Conservation (phyloP, 2,329 filamentous ascomycete species). For the Reticulascus tulasneorum region DNA sequence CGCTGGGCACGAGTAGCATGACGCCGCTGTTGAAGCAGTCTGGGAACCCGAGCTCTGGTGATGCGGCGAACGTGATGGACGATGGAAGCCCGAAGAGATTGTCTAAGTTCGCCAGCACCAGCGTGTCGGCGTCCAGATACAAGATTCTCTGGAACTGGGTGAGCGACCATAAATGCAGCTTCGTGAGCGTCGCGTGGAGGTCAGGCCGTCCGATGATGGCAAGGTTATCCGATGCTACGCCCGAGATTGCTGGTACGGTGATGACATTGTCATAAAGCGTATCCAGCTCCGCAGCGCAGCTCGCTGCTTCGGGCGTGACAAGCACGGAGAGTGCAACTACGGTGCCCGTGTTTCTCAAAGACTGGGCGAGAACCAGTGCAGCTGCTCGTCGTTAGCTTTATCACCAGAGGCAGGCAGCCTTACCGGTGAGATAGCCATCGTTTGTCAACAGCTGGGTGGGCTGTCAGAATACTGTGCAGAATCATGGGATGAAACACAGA, state of each 20-base stretch:
- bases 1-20: conserved; percentile 62
- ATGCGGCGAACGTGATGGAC: conserved; percentile 34
- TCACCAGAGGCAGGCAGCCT: not conserved
- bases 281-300: conserved; percentile 3
- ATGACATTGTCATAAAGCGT: conserved; percentile 10
- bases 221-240: conserved; percentile 43
- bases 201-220: conserved; percentile 65
- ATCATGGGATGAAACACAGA: too few species aligned
- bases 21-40: conserved; percentile 69
- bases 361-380: conserved; percentile 15
- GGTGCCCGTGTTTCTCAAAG: conserved; percentile 12
- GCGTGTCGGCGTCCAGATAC: conserved; percentile 60
- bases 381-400: not conserved
- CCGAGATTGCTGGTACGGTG: conserved; percentile 8
- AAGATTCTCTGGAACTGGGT: conserved; percentile 48
- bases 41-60: conserved; percentile 68
- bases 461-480: too few species aligned
- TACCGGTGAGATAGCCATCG: conserved; percentile 15
- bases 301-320: conserved; percentile 9
- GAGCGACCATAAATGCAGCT: conserved; percentile 66
- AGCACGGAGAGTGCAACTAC: conserved; percentile 10
- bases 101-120: conserved; percentile 61
- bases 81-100: conserved; percentile 66
- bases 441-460: conserved; percentile 17
- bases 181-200: conserved; percentile 64